These are phyloP conservation scores for Cyanodermella asteris DNA, from an alignment of 2,329 filamentous ascomycete species.

Conservation along the genomic window DNA sequence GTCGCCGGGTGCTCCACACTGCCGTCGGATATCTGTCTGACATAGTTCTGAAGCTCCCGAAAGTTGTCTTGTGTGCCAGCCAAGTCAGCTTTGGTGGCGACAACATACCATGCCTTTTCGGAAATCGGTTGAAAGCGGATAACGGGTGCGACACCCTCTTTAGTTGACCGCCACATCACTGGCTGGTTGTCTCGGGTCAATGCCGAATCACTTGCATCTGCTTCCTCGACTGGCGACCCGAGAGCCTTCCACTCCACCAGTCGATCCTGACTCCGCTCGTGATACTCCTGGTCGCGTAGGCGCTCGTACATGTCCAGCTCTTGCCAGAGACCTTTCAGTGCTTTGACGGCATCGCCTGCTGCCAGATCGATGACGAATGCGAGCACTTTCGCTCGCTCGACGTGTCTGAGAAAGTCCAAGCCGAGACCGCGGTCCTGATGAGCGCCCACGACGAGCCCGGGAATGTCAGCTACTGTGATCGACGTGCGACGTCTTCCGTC, in stretches of 20 bases:
- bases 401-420: slow-evolving; percentile 76
- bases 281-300: slow-evolving; percentile 49
- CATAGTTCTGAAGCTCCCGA: slow-evolving; percentile 42
- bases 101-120: slow-evolving; percentile 91
- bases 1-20: slow-evolving; percentile 54
- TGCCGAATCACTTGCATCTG: slow-evolving; percentile 1
- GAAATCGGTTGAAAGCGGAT: slow-evolving; percentile 46
- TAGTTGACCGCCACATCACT: slow-evolving; percentile 3
- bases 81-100: slow-evolving; percentile 81
- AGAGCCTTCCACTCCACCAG: slow-evolving; percentile 28
- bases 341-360: slow-evolving; percentile 55
- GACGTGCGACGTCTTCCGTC: slow-evolving; percentile 41
- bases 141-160: slow-evolving; percentile 18
- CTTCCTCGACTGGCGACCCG: slow-evolving; percentile 1
- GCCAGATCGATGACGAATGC: slow-evolving; percentile 82
- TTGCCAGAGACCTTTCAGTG: slow-evolving; percentile 65
- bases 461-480: slow-evolving; percentile 90
- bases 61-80: slow-evolving; percentile 63
- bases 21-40: slow-evolving; percentile 42
- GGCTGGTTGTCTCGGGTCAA: slow-evolving; percentile 1
- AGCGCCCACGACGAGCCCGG: slow-evolving; percentile 76
- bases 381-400: slow-evolving; percentile 79
- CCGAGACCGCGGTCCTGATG: slow-evolving; percentile 83
- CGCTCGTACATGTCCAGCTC: slow-evolving; percentile 81
- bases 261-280: slow-evolving; percentile 41